phyloP scores from a whole-genome alignment of 257 asterid species.

The Parsonsia alboflavescens region DNA sequence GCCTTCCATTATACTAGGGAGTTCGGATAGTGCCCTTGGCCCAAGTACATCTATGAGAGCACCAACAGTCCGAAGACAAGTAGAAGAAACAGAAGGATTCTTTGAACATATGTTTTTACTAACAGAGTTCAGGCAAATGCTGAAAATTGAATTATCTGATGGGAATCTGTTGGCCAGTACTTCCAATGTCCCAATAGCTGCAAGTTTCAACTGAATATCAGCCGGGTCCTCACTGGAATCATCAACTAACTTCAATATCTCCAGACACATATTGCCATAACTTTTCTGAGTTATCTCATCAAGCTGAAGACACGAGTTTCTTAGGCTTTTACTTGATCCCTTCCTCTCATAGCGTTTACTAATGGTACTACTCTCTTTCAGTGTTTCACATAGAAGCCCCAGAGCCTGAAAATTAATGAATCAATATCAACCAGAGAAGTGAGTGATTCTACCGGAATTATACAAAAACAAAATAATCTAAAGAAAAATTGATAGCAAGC shows the following conservation, averaged over 20 bases:
- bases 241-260: constrained; percentile 53
- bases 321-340: constrained; percentile 34
- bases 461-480: background rate
- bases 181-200: constrained; percentile 72
- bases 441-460: background rate
- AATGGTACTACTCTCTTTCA: constrained; percentile 46
- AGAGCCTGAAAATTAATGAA: constrained; percentile 53
- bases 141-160: constrained; percentile 49
- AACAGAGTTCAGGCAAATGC: constrained; percentile 69
- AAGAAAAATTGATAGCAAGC: background rate
- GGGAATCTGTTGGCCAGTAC: constrained; percentile 54
- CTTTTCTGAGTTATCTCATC: constrained; percentile 39
- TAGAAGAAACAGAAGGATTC: constrained; percentile 55
- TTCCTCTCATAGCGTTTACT: constrained; percentile 40
- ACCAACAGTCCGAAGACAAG: constrained; percentile 71
- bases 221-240: constrained; percentile 39
- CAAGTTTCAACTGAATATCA: constrained; percentile 52
- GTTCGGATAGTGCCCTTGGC: constrained; percentile 68
- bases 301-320: constrained; percentile 63
- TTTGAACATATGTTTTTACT: constrained; percentile 52
- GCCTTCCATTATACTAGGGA: constrained; percentile 63
- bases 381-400: constrained; percentile 62
- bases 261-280: constrained; percentile 48
- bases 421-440: background rate
- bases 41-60: constrained; percentile 81